Percentiles rank a stretch among this genome's conserved stretches.
These are phyloP conservation scores for Magnolia sinica DNA, from an alignment of 164 flowering plant species.

Conservation along the genomic window DNA sequence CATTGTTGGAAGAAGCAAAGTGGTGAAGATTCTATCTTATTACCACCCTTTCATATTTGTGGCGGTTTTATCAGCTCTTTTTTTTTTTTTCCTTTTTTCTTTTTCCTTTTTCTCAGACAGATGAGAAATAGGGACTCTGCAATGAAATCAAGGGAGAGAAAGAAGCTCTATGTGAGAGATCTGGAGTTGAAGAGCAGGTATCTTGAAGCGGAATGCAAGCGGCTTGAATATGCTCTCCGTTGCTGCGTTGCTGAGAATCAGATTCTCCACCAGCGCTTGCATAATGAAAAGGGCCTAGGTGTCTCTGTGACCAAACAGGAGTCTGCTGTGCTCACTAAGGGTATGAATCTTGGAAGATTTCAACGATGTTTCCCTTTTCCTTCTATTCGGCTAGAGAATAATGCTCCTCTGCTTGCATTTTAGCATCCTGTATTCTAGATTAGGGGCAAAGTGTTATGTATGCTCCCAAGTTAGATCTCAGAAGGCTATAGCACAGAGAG, in stretches of 20 bases:
- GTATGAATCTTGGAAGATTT: slow-evolving; percentile 34
- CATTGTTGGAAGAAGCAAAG: no score
- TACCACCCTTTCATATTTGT: no score
- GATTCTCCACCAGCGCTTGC: slow-evolving; percentile 55
- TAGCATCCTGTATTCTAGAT: neutral
- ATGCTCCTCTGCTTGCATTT: neutral
- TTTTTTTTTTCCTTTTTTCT: neutral
- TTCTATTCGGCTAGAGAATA: neutral
- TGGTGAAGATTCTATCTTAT: no score
- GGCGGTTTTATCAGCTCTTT: neutral
- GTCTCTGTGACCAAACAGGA: slow-evolving; percentile 82
- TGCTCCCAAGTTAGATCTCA: no score
- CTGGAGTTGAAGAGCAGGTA: slow-evolving; percentile 81
- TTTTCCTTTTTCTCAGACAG: slow-evolving; percentile 49
- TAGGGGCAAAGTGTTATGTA: no score
- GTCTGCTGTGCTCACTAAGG: slow-evolving; percentile 99
- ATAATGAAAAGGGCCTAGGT: slow-evolving; percentile 42
- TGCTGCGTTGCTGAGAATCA: slow-evolving; percentile 74
- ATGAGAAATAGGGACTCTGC: slow-evolving; percentile 93
- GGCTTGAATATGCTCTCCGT: slow-evolving; percentile 64
- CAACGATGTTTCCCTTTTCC: neutral
- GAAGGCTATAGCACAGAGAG: no score
- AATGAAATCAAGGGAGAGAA: slow-evolving; percentile 87
- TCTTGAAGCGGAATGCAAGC: slow-evolving; percentile 75
- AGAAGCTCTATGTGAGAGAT: slow-evolving; percentile 70